These are phyloP conservation scores for Larix sibirica DNA, from an alignment of 83 land plant species.

Conservation along the genomic window DNA sequence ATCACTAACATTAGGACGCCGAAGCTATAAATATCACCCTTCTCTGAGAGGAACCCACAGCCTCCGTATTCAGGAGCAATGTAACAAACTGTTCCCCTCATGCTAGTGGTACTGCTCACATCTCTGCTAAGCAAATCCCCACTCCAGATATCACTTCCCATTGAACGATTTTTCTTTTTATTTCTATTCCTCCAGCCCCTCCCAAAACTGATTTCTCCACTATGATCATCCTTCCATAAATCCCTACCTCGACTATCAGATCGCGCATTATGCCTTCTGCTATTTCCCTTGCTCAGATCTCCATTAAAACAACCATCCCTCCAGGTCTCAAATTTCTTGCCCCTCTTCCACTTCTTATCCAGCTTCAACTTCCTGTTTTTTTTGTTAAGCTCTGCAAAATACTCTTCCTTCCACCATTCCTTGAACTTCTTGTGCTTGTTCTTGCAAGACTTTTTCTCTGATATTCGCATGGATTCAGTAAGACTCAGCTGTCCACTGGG, in stretches of 20 bases:
- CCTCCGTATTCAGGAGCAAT: conserved; percentile 92
- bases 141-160: conserved; percentile 60
- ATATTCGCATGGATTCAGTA: conserved; percentile 17
- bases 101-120: conserved; percentile 95
- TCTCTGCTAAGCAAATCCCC: conserved; percentile 85
- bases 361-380: conserved; percentile 46
- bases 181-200: conserved; percentile 56
- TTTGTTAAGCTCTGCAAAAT: conserved; percentile 72
- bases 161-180: conserved; percentile 21
- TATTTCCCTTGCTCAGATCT: conserved; percentile 17
- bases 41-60: conserved; percentile 80
- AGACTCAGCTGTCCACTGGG: conserved; percentile 13
- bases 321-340: conserved; percentile 28
- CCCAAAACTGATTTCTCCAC: conserved; percentile 48
- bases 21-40: conserved; percentile 94
- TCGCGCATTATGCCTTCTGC: conserved; percentile 11
- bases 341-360: conserved; percentile 34
- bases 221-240: conserved; percentile 24
- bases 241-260: conserved; percentile 14
- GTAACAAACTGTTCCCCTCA: conserved; percentile 97
- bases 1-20: conserved; percentile 91
- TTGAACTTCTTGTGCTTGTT: conserved; percentile 39
- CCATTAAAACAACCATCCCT: conserved; percentile 24
- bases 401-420: conserved; percentile 87
- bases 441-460: conserved; percentile 5